Evolutionary conservation across 257 asterid species (phyloP).

Genomic region (Salvia miltiorrhiza): DNA sequence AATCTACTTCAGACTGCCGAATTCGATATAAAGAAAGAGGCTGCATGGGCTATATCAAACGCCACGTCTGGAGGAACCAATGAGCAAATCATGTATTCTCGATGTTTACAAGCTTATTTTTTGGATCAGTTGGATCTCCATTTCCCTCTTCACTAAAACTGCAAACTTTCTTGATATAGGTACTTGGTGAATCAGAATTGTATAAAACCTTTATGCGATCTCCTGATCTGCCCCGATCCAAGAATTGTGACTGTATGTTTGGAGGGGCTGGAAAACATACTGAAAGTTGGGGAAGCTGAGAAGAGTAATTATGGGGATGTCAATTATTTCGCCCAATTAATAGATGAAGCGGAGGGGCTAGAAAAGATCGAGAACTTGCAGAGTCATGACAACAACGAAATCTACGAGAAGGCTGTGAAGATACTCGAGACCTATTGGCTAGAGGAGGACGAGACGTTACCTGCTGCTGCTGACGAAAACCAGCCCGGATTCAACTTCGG

Average conservation of each 20-base stretch:
- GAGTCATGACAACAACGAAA: constrained; percentile 85
- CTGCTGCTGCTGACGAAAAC: constrained; percentile 46
- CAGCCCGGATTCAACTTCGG: constrained; percentile 75
- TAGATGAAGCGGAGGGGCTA: constrained; percentile 82
- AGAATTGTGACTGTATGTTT: constrained; percentile 80
- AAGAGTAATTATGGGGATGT: constrained; percentile 56
- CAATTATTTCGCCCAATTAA: constrained; percentile 66
- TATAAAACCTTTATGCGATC: constrained; percentile 84
- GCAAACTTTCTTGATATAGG: constrained; percentile 32
- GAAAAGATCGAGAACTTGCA: constrained; percentile 89
- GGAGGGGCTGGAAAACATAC: constrained; percentile 89
- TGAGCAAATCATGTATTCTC: constrained; percentile 71
- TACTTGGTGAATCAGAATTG: constrained; percentile 73
- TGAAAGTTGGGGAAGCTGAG: constrained; percentile 88
- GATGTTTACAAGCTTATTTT: neutral
- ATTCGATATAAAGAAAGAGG: constrained; percentile 93
- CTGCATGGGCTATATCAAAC: constrained; percentile 94
- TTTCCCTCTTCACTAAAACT: constrained; percentile 5
- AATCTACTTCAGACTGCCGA: constrained; percentile 81
- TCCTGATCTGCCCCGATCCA: constrained; percentile 83
- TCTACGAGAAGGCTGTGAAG: constrained; percentile 87
- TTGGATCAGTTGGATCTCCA: neutral
- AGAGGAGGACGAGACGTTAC: constrained; percentile 66
- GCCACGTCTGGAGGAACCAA: constrained; percentile 94
- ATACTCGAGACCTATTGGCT: constrained; percentile 88